Base-by-base conservation (phyloP, 1,284 basidiomycete species). In the Flammula alnicola region DNA sequence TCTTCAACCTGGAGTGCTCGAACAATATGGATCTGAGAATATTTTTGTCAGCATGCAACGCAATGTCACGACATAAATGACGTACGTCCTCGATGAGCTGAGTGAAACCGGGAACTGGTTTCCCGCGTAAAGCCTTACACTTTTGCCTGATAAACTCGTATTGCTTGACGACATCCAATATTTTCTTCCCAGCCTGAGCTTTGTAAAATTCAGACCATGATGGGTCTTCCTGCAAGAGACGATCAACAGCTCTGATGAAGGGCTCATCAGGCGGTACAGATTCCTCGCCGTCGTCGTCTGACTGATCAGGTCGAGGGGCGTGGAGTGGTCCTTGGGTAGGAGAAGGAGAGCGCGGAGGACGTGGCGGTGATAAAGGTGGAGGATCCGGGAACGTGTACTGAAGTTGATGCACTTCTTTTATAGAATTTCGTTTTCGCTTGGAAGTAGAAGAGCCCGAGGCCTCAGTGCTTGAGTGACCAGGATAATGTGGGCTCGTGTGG, bases 11-110 rank as follows among this genome's bases (percentile, higher is more conserved):
- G 69, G 44, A 88, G 69, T 8, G 81, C 81, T 29, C 64, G 65
- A 59, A 78, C 66, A 19, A 88, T 74, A 48, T 89, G 83, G 25
- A 58, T 63, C 84, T 87, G 44, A 11, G 39, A 23, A 36, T 23
- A 17, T 25, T 41, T 5, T 27, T 27, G 40, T 17, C 22, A 25
- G 10, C 22, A 20, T n/a, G 41, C 12, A 37, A 19, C 9, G 19
- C 10, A 26, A 27, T 3, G 12, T 17, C 19, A 14, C 19, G 40
- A 19, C 6, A 20, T 17, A 38, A 19, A 11, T 7, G 17, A 40
- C 43, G 27, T 29, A 63, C 63, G 52, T 63, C 58, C 27, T 56
- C 46, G 8, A 64, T 59, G 20, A 20, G 31, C 25, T 48, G 23
- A 8, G 66, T 63, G 30, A 71, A 67, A n/a, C 47, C 47, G 1